Evolutionary conservation across 1,139 yeast species (phyloP).

Genomic region (Pichiaceae sp.): DNA sequence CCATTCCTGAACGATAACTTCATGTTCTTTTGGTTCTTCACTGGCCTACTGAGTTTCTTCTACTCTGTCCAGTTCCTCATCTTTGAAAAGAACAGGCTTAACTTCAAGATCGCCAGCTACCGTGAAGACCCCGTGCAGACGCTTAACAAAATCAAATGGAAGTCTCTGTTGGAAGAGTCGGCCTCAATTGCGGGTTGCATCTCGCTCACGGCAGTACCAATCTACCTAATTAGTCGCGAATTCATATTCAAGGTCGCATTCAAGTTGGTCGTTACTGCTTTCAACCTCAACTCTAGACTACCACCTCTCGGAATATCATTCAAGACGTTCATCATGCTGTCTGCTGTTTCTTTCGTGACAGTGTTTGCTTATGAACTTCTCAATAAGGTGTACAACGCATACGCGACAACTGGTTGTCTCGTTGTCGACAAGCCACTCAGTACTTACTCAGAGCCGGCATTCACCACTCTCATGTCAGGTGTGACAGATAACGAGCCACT

Average conservation of each 20-base stretch:
- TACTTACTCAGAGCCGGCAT: constrained; percentile 54
- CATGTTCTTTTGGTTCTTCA: constrained; percentile 41
- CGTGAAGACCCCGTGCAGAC: constrained; percentile 32
- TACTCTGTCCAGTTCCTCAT: constrained; percentile 49
- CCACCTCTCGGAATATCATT: constrained; percentile 28
- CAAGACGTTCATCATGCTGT: constrained; percentile 27
- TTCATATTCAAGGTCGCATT: constrained; percentile 34
- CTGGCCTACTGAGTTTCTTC: constrained; percentile 28
- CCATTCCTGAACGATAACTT: constrained; percentile 57
- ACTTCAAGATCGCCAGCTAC: constrained; percentile 38
- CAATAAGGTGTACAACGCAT: constrained; percentile 60
- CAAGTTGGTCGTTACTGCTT: constrained; percentile 20
- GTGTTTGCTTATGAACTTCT: constrained; percentile 49
- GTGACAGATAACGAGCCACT: constrained; percentile 48
- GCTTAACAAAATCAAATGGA: constrained; percentile 11
- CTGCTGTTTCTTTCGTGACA: constrained; percentile 28
- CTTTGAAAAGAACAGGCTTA: constrained; percentile 53
- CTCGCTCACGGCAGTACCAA: constrained; percentile 33
- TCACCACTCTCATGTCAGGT: constrained; percentile 64
- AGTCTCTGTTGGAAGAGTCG: constrained; percentile 23
- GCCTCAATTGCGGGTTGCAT: constrained; percentile 27
- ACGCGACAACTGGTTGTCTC: constrained; percentile 75
- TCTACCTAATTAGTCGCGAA: constrained; percentile 37
- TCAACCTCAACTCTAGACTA: constrained; percentile 28
- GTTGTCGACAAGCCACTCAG: constrained; percentile 68